phyloP scores from a whole-genome alignment of 345 rosid genomes.

The Pistacia atlantica region DNA sequence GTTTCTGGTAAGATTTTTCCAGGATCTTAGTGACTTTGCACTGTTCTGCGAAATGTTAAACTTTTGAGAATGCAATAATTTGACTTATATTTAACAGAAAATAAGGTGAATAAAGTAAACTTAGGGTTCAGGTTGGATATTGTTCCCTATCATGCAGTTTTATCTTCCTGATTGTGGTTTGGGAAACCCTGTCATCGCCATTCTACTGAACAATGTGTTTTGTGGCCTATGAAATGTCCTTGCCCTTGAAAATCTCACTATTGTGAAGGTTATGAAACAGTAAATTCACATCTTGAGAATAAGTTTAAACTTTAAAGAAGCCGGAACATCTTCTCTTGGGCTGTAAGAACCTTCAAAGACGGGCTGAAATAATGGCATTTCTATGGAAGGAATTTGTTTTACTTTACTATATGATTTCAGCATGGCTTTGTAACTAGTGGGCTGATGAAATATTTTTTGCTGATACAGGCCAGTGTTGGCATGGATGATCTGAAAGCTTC shows the following conservation, averaged over 20 bases:
- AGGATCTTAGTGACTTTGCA: background rate
- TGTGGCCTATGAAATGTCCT: background rate
- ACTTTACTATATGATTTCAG: background rate
- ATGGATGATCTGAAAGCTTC: conserved; percentile 91
- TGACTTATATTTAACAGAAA: background rate
- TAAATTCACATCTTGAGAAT: background rate
- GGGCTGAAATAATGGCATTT: background rate
- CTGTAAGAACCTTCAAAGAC: background rate
- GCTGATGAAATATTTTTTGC: conserved; percentile 16
- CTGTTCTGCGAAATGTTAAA: background rate
- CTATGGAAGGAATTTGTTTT: background rate
- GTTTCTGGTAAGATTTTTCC: conserved; percentile 68
- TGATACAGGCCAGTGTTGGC: conserved; percentile 75
- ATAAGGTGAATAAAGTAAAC: background rate
- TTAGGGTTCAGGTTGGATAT: background rate
- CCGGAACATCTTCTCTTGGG: background rate
- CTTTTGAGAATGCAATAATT: conserved; percentile 1
- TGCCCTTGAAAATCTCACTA: background rate
- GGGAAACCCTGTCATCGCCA: background rate
- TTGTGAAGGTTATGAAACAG: background rate
- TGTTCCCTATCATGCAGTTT: background rate
- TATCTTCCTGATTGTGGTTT: background rate
- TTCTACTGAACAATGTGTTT: background rate
- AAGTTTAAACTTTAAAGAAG: background rate
- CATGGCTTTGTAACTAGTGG: background rate